Conservation (phyloP, 2,329 filamentous ascomycete genomes). For the Eutypella sp. region DNA sequence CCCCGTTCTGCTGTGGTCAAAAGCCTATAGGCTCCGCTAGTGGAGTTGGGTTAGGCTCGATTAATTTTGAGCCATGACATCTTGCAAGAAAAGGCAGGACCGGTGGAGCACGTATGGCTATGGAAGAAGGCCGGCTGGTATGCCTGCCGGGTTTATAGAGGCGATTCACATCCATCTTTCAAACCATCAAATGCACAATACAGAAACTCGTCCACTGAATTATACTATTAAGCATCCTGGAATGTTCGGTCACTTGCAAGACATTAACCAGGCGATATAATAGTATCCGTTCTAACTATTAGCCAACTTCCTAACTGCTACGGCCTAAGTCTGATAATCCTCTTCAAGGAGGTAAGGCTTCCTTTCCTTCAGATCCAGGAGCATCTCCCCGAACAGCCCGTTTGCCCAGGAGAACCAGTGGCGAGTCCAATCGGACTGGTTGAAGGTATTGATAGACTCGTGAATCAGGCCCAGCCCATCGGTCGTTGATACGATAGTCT, state of each 20-base stretch:
- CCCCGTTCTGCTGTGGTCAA: neutral
- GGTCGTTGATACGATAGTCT: conserved; percentile 26
- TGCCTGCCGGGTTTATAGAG: no score
- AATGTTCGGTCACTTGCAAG: no score
- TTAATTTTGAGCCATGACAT: no score
- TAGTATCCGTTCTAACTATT: no score
- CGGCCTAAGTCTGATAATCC: conserved; percentile 42
- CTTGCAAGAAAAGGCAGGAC: no score
- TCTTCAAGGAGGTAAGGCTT: conserved; percentile 60
- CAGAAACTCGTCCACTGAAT: no score
- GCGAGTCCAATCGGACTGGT: conserved; percentile 32
- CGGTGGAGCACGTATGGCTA: no score
- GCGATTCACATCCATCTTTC: no score
- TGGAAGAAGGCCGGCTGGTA: no score
- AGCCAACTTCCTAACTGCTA: neutral
- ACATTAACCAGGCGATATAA: no score
- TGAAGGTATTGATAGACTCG: conserved; percentile 35
- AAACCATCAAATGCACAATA: no score
- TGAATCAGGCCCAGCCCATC: conserved; percentile 34
- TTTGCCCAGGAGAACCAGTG: conserved; percentile 36
- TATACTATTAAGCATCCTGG: no score
- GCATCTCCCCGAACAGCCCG: conserved; percentile 30
- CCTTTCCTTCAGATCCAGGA: conserved; percentile 53
- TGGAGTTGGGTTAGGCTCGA: neutral
- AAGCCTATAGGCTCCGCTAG: neutral